These are phyloP conservation scores for Achlya hypogyna DNA, from an alignment of 352 stramenopile genomes.

Conservation along the genomic window DNA sequence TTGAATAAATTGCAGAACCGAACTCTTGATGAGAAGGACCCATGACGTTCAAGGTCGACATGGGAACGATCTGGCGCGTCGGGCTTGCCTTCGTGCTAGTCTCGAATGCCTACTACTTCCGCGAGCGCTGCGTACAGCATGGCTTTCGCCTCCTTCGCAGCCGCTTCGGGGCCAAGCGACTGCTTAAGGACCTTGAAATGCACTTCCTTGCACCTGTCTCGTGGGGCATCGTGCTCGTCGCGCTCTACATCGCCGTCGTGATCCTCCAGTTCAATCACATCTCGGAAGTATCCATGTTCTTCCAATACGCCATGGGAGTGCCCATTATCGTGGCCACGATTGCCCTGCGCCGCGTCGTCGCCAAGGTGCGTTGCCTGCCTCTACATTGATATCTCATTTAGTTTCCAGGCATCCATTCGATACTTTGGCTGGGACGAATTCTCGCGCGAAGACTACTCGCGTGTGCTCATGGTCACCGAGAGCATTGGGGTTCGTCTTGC, in stretches of 20 bases:
- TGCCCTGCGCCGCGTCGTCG: constrained; percentile 60
- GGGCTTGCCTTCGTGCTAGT: neutral
- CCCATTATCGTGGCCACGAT: constrained; percentile 67
- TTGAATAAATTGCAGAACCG: too few relatives aligned
- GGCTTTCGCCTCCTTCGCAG: constrained; percentile 2
- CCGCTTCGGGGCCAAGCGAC: neutral
- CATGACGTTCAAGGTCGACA: neutral
- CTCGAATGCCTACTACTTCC: neutral
- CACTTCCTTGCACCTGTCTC: constrained; percentile 70
- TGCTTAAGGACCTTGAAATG: constrained; percentile 58
- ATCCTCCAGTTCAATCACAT: constrained; percentile 36
- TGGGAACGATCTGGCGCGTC: neutral
- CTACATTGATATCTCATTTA: neutral
- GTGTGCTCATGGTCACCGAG: constrained; percentile 74
- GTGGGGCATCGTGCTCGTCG: constrained; percentile 45
- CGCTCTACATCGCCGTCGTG: constrained; percentile 28
- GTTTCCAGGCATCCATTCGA: constrained; percentile 48
- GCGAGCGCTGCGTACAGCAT: neutral
- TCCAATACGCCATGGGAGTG: constrained; percentile 50
- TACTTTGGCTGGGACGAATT: constrained; percentile 70
- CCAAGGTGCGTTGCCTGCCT: constrained; percentile 40
- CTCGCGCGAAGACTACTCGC: constrained; percentile 52
- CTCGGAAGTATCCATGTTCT: constrained; percentile 34
- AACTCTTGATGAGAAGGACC: neutral
- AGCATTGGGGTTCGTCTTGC: constrained; percentile 36